Conservation (phyloP, 305 asterid species). For the Fraxinus floribunda region DNA sequence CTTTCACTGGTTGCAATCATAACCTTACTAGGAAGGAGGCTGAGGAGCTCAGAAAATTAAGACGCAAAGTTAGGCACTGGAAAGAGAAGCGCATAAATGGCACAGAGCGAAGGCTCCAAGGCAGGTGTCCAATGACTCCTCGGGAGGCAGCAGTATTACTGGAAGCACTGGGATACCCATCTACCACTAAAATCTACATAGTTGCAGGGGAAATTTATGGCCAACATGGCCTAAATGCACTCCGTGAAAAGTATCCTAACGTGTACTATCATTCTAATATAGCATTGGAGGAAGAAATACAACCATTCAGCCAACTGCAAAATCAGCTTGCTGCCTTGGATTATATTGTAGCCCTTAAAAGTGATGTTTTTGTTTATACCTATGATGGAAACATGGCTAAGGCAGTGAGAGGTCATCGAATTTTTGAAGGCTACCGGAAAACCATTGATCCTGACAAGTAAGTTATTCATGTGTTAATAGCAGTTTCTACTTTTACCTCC, state of each 20-base stretch:
- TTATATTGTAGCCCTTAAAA: conserved; percentile 74
- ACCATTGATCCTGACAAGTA: conserved; percentile 82
- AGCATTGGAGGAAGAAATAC: conserved; percentile 57
- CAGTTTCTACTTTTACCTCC: background rate
- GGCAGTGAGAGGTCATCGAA: conserved; percentile 87
- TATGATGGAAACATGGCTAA: conserved; percentile 94
- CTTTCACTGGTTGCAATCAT: conserved; percentile 90
- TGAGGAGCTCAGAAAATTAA: conserved; percentile 60
- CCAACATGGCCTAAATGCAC: conserved; percentile 51
- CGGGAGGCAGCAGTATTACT: conserved; percentile 77
- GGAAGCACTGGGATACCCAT: conserved; percentile 79
- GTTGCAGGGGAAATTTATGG: conserved; percentile 88
- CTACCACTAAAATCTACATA: conserved; percentile 57
- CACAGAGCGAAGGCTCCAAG: conserved; percentile 49
- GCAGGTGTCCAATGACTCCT: conserved; percentile 91
- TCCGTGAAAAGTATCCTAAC: conserved; percentile 55
- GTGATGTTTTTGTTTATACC: conserved; percentile 76
- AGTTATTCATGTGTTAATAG: background rate
- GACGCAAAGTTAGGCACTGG: conserved; percentile 73
- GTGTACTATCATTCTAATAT: conserved; percentile 66
- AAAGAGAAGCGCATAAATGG: conserved; percentile 78
- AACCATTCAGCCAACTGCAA: conserved; percentile 44
- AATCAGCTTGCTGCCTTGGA: conserved; percentile 89
- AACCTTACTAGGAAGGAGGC: conserved; percentile 53
- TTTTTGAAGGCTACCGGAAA: conserved; percentile 64